phyloP scores from a whole-genome alignment of 345 rosid genomes.

The Rhizophora apiculata region DNA sequence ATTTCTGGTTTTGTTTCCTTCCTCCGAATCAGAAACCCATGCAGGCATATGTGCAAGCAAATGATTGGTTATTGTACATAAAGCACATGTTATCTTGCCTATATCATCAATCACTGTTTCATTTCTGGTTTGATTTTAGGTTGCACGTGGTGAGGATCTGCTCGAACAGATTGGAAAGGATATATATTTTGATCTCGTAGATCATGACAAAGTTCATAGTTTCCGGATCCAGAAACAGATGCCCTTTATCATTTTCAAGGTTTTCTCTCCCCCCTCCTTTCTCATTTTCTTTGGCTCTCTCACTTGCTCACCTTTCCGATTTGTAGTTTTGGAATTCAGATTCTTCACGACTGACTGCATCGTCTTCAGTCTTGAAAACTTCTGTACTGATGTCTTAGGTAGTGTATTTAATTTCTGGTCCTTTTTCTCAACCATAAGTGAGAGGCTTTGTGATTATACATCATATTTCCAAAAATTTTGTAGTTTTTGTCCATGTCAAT shows the following conservation, averaged over 20 bases:
- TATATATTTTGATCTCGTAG: constrained; percentile 28
- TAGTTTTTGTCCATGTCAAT: too few species aligned
- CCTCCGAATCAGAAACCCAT: not conserved
- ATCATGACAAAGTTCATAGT: constrained; percentile 87
- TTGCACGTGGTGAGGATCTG: constrained; percentile 44
- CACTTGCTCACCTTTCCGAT: not conserved
- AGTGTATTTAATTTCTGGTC: too few species aligned
- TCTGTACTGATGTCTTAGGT: too few species aligned
- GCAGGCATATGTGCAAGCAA: not conserved
- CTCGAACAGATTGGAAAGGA: constrained; percentile 59
- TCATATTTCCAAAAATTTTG: too few species aligned
- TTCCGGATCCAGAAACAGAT: constrained; percentile 87
- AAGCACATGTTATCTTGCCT: not conserved
- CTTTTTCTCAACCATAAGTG: too few species aligned
- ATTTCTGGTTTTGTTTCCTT: not conserved
- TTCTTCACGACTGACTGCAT: too few species aligned
- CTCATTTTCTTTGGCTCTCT: not conserved
- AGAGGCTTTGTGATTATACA: too few species aligned
- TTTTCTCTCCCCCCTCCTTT: constrained; percentile 5
- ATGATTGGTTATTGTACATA: not conserved
- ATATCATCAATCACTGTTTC: constrained; percentile 1
- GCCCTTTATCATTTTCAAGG: constrained; percentile 81
- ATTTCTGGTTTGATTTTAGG: constrained; percentile 15
- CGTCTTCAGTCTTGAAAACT: too few species aligned
- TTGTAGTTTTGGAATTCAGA: not conserved